Base-by-base conservation (phyloP, 2,329 filamentous ascomycete species). In the Fusarium keratoplasticum region DNA sequence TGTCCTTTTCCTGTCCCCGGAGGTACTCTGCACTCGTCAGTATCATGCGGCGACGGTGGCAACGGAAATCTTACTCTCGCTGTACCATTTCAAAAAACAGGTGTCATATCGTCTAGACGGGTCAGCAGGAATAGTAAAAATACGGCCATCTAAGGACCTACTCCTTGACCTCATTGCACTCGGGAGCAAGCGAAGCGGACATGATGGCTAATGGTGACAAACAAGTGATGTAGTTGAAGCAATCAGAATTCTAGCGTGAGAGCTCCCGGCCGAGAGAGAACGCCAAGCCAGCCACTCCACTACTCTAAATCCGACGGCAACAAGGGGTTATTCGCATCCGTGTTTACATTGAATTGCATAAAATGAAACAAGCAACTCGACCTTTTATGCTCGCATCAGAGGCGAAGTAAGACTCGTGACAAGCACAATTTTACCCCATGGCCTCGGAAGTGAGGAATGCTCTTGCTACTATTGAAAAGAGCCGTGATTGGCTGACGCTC, bases 1-100 rank as follows among this genome's bases (percentile, higher is more conserved):
- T 95, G 54, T 92, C 92, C 44, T 91, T 93, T 47, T 95, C 93
- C 68, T 92, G 92, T 20, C 95, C 95, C 76, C 95, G 90, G 22
- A 99, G 90, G 80, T 98, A 99, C 84, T 98, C 96, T 96, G 74
- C 2, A 7, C 52, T 65, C 4, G 59, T 80, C 60, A 79, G 73
- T 25, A 6, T 57, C 18, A 36, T 68, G 33, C 58, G 47, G 9
- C 25, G 29, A 74, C 59, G 77, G 44, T 35, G 76, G 61, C 61
- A 44, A 69, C 60, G 38, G 61, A 66, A 50, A 61, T 83, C 92
- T 68, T 87, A 98, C 96, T 98, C 85, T 99, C 96, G 81, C 95
- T 98, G 83, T 99, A 99, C 96, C 96, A 99, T 85, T 98, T 98
- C 74, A 99, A 86, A 82, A 99, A 99, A 85, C 96, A 99, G 61